A percentile compares a stretch with the other conserved stretches of the same genome.
These are phyloP conservation scores for Podospora anserina DNA, from an alignment of 495 filamentous ascomycete species.

Conservation along the genomic window DNA sequence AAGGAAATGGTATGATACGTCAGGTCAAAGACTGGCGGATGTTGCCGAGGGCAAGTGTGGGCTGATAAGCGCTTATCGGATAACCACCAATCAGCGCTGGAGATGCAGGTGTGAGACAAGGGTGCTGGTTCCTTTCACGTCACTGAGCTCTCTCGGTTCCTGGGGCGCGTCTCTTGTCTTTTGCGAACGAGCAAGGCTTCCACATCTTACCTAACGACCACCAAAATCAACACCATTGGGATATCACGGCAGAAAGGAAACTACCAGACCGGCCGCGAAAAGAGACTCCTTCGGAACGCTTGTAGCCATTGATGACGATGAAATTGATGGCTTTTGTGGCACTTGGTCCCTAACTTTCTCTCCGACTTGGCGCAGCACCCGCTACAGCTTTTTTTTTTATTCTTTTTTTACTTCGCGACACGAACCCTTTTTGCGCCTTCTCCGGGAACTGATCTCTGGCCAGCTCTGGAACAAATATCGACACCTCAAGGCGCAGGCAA, in stretches of 20 bases:
- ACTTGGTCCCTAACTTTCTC: constrained; percentile 10
- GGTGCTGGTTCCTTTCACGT: constrained; percentile 24
- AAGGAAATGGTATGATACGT: background rate
- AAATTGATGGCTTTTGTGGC: constrained; percentile 16
- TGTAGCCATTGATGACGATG: constrained; percentile 6
- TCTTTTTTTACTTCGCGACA: background rate
- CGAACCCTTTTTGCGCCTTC: background rate
- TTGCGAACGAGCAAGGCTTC: constrained; percentile 8
- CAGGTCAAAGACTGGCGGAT: constrained; percentile 5
- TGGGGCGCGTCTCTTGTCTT: constrained; percentile 8
- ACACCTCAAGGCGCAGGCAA: background rate
- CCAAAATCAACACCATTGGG: constrained; percentile 8
- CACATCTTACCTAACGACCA: constrained; percentile 3
- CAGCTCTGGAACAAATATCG: background rate
- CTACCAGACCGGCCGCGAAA: background rate
- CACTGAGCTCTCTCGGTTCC: constrained; percentile 10
- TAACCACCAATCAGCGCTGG: constrained; percentile 1
- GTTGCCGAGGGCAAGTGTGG: background rate
- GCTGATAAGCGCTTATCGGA: constrained; percentile 9
- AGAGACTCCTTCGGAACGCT: background rate
- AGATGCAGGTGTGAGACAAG: background rate
- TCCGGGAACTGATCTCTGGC: background rate
- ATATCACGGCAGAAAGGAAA: background rate
- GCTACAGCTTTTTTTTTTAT: constrained; percentile 4
- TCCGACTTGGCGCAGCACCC: background rate